phyloP scores from a whole-genome alignment of 768 basidiomycete genomes.

The Pholiota conissans region DNA sequence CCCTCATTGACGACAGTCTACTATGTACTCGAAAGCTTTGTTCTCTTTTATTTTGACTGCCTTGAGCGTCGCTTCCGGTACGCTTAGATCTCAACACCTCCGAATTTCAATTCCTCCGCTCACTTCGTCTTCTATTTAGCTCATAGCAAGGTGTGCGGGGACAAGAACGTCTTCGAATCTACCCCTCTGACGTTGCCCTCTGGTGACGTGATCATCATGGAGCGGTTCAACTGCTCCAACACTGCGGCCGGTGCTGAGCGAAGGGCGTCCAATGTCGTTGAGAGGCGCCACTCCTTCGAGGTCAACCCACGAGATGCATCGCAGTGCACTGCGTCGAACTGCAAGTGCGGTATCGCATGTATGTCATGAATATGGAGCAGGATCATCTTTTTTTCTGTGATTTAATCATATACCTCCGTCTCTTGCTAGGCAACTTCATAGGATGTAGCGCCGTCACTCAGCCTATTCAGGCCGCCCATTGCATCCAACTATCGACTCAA shows the following conservation, averaged over 20 bases:
- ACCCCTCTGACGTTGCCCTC: constrained; percentile 3
- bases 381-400: no score
- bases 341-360: constrained; percentile 13
- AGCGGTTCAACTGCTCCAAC: constrained; percentile 11
- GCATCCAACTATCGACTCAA: constrained; percentile 1
- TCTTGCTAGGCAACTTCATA: constrained; percentile 9
- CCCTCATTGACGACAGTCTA: no score
- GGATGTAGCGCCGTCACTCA: constrained; percentile 4
- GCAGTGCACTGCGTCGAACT: constrained; percentile 7
- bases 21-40: no score
- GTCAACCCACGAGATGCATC: not conserved
- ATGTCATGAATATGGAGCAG: not conserved
- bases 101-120: no score
- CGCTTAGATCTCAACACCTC: no score
- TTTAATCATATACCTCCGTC: no score
- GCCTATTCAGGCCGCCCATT: constrained; percentile 7
- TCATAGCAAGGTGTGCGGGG: constrained; percentile 5
- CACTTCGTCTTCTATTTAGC: not conserved
- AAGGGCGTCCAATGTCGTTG: not conserved
- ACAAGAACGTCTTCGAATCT: constrained; percentile 9
- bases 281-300: not conserved
- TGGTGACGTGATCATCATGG: constrained; percentile 9
- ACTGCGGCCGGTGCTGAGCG: not conserved
- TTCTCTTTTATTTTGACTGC: no score
- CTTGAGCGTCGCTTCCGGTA: no score